Base-by-base conservation (phyloP, 2,329 filamentous ascomycete genomes). In the Trichoderma brevicompactum region DNA sequence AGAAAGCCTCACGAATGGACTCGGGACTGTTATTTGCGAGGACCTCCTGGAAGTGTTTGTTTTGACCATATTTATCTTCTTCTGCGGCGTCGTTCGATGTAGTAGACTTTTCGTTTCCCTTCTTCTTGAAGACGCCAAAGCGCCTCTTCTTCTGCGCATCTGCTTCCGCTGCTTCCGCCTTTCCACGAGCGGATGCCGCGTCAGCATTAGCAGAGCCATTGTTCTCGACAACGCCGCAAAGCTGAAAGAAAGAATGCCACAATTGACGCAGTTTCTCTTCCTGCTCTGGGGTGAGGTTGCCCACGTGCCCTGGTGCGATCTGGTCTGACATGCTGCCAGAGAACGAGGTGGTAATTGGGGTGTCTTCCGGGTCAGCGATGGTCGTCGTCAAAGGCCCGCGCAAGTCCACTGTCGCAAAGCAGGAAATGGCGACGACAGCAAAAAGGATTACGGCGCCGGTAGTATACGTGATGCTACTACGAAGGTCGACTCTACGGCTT, bases 11-110 rank as follows among this genome's bases (percentile, higher is more conserved):
- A 60, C 93, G 87, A 69, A 99, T 87, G 49, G 90, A 84, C 72
- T 96, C 92, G 0, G 94, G 92, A 0, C 88, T 85, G 72, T 90
- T 85, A 66, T 85, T 92, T 55, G 90, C 89, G 9, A 99, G 79
- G 0, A 92, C 92, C 46, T 94, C 88, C 70, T 92, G 87, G 78
- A 93, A 97, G 56, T 93, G 88, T 78, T 94, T 95, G 43, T 86
- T 91, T 77, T 95, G 91, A 53, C 93, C 94, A 76, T 96, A 94
- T 80, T 98, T 99, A 80, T 99, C 95, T 65, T 97, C 91, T 3
- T 82, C 80, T 78, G 74, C 44, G 80, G 79, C 17, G 75, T 74
- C 56, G n/a, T 10, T 52, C 32, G 60, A 52, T 13, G 62, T 4
- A 19, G 34, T 3, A 7, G 41, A 15, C 38, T 67, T 67, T 17